These are phyloP conservation scores for Fusarium albidum DNA, from an alignment of 2,329 filamentous ascomycete species.

Conservation along the genomic window DNA sequence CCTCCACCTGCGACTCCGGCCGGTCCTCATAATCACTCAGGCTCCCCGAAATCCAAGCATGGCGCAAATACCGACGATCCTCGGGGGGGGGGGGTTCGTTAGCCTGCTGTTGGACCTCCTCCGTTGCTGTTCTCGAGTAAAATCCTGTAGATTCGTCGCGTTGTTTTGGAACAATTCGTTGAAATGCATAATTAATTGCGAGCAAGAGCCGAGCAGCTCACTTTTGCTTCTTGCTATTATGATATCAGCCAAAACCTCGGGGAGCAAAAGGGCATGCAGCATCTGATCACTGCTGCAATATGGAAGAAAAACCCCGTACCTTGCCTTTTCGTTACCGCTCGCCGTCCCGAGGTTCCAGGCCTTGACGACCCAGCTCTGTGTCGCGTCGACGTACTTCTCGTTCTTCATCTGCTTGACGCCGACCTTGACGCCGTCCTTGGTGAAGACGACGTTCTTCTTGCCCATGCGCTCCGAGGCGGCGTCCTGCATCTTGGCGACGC, in stretches of 20 bases:
- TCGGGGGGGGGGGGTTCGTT: background rate
- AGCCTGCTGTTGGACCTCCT: background rate
- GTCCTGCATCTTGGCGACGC: slow-evolving; percentile 70
- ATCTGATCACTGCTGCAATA: background rate
- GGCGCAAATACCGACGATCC: background rate
- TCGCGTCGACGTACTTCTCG: slow-evolving; percentile 77
- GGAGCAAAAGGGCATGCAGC: background rate
- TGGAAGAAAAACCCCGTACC: slow-evolving; percentile 5
- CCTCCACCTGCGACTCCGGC: background rate
- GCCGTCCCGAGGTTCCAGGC: slow-evolving; percentile 66
- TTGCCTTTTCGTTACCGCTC: slow-evolving; percentile 24
- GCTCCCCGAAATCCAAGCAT: background rate
- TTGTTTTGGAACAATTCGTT: background rate
- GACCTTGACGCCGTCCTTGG: slow-evolving; percentile 77
- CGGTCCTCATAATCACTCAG: background rate
- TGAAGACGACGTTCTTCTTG: slow-evolving; percentile 78
- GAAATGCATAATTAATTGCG: slow-evolving; percentile 2
- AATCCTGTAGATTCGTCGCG: background rate
- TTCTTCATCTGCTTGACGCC: slow-evolving; percentile 73
- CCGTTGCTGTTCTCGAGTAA: slow-evolving; percentile 1
- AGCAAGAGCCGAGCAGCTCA: slow-evolving; percentile 8
- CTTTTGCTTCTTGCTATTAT: slow-evolving; percentile 37
- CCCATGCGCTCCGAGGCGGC: slow-evolving; percentile 75
- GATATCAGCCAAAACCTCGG: slow-evolving; percentile 17
- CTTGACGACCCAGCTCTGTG: slow-evolving; percentile 73